Conservation (phyloP, 2,329 filamentous ascomycete genomes). For the Botrytis aclada region DNA sequence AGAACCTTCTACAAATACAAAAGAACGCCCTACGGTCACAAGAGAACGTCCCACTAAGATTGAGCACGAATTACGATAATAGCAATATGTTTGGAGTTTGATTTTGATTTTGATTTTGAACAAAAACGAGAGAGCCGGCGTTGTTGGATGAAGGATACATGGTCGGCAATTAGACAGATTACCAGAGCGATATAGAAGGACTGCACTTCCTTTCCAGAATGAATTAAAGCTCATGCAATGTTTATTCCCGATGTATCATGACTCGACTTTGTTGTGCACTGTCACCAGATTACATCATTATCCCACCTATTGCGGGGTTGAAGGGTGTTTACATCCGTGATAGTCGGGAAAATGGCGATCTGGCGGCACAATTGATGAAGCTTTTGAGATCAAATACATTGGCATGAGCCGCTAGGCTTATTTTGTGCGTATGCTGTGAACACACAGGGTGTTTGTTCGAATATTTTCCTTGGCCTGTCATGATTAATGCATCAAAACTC, state of each 20-base stretch:
- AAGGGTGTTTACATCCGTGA: background rate
- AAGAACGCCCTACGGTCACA: background rate
- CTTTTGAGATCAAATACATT: background rate
- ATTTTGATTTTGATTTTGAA: background rate
- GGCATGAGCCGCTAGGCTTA: background rate
- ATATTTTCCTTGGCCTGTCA: background rate
- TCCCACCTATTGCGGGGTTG: background rate
- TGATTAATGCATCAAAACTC: background rate
- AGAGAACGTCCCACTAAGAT: background rate
- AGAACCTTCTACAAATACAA: background rate
- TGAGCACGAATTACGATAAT: conserved; percentile 14
- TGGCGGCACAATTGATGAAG: background rate
- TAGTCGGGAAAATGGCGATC: background rate
- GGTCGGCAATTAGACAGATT: conserved; percentile 1
- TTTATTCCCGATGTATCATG: background rate
- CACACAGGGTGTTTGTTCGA: background rate
- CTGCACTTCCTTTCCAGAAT: background rate
- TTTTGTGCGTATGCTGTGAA: background rate
- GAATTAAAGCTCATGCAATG: background rate
- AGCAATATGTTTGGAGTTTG: background rate
- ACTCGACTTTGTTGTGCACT: background rate
- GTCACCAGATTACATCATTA: background rate
- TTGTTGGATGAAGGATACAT: background rate
- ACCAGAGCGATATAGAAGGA: conserved; percentile 1
- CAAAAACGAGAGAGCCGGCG: background rate